Evolutionary conservation across 306 rosid species (phyloP).

Genomic region (Corylus avellana): DNA sequence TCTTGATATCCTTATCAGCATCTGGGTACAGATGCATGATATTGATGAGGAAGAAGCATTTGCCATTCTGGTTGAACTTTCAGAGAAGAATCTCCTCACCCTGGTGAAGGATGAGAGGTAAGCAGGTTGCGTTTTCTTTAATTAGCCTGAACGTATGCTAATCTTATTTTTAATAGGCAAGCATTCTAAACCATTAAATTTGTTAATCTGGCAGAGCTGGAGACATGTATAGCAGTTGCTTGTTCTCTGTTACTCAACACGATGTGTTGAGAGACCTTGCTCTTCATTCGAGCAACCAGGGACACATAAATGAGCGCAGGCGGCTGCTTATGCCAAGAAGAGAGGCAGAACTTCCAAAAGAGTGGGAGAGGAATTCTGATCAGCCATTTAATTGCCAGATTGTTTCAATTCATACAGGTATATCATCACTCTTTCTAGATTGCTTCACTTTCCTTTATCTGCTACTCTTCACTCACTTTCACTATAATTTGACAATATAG

Average conservation of each 20-base stretch:
- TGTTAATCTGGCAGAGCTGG: slow-evolving; percentile 56
- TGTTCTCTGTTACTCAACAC: slow-evolving; percentile 75
- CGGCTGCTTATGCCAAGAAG: slow-evolving; percentile 83
- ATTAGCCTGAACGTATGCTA: not conserved
- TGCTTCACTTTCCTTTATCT: not conserved
- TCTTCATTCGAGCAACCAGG: slow-evolving; percentile 55
- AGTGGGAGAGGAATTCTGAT: slow-evolving; percentile 63
- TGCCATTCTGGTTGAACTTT: slow-evolving; percentile 78
- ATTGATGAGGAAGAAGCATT: slow-evolving; percentile 69
- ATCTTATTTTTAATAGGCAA: not conserved
- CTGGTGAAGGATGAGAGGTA: slow-evolving; percentile 78
- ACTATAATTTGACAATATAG: slow-evolving; percentile 37
- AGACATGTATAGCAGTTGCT: slow-evolving; percentile 66
- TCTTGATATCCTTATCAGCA: slow-evolving; percentile 72
- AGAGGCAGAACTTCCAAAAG: slow-evolving; percentile 64
- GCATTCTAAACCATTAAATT: slow-evolving; percentile 24
- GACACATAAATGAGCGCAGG: slow-evolving; percentile 37
- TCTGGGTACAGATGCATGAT: slow-evolving; percentile 84
- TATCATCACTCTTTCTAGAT: not conserved
- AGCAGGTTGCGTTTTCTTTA: slow-evolving; percentile 10
- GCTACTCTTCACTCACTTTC: slow-evolving; percentile 13
- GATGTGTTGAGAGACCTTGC: slow-evolving; percentile 89
- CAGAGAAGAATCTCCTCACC: slow-evolving; percentile 78
- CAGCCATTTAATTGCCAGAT: slow-evolving; percentile 66
- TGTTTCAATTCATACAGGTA: slow-evolving; percentile 91